Evolutionary conservation across 2,329 filamentous ascomycete species (phyloP).

Genomic region (Colletotrichum costaricense): DNA sequence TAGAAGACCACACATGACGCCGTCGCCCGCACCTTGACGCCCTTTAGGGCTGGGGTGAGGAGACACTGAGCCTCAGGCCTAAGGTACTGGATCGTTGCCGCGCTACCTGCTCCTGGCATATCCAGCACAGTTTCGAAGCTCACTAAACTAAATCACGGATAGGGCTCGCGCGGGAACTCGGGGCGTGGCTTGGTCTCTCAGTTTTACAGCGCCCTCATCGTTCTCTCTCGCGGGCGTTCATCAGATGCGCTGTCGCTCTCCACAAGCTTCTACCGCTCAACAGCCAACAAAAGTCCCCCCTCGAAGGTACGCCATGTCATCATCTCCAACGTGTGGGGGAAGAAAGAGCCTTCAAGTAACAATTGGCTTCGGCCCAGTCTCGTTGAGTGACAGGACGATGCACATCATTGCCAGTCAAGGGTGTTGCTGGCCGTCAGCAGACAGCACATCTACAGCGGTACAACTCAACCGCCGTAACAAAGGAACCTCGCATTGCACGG

Average conservation of each 20-base stretch:
- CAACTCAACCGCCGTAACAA: neutral
- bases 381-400: neutral
- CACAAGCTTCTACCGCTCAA: constrained; percentile 22
- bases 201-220: neutral
- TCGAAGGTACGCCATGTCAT: neutral
- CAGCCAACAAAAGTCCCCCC: constrained; percentile 24
- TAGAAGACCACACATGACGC: constrained; percentile 20
- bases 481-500: neutral
- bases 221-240: constrained; percentile 9
- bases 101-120: constrained; percentile 9
- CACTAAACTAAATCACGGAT: constrained; percentile 14
- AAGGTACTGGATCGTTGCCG: constrained; percentile 22
- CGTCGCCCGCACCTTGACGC: constrained; percentile 19
- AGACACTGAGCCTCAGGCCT: constrained; percentile 22
- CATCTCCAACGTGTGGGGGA: neutral
- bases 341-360: neutral
- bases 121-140: neutral
- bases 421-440: constrained; percentile 6
- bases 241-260: neutral
- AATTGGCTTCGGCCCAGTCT: neutral
- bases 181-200: constrained; percentile 1
- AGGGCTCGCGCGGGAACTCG: constrained; percentile 9
- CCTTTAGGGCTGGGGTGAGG: constrained; percentile 18
- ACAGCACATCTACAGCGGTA: constrained; percentile 2
- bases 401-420: neutral